Evolutionary conservation across 768 basidiomycete genomes (phyloP).

Genomic region (Cystofilobasidium ferigula): DNA sequence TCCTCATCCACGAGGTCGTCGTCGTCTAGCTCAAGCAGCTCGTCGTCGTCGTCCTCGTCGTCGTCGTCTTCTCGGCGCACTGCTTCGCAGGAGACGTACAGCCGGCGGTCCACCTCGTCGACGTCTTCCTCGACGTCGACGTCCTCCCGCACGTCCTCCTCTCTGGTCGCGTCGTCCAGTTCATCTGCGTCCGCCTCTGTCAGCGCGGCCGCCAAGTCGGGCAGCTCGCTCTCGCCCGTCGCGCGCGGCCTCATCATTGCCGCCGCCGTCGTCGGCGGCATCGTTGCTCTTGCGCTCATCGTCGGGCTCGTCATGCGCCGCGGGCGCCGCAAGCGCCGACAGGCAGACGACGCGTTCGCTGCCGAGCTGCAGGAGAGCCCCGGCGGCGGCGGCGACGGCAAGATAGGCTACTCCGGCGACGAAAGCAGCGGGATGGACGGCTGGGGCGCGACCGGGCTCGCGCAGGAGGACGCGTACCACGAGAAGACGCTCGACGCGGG

Average conservation of each 20-base stretch:
- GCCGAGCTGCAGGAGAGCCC: neutral
- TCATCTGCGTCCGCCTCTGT: neutral
- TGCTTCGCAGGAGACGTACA: neutral
- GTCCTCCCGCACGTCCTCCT: neutral
- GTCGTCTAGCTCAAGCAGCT: slow-evolving; percentile 2
- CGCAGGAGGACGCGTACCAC: neutral
- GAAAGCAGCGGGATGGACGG: neutral
- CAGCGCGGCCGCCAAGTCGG: neutral
- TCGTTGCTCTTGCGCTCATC: slow-evolving; percentile 6
- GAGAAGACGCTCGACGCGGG: slow-evolving; percentile 6
- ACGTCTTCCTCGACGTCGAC: neutral
- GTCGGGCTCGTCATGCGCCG: slow-evolving; percentile 20
- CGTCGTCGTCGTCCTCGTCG: neutral
- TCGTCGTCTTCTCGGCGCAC: neutral
- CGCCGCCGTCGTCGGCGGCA: slow-evolving; percentile 4
- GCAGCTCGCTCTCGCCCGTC: slow-evolving; percentile 3
- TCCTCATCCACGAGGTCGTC: neutral
- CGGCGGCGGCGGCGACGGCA: neutral
- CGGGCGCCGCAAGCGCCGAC: slow-evolving; percentile 8
- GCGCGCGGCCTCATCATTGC: slow-evolving; percentile 16
- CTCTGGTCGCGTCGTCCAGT: neutral
- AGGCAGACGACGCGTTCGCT: slow-evolving; percentile 6
- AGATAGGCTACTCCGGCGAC: neutral
- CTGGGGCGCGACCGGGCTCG: neutral
- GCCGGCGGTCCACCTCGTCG: neutral